Percentiles rank a stretch among this genome's conserved stretches.
These are phyloP conservation scores for Thecaphora thlaspeos DNA, from an alignment of 1,284 basidiomycete species.

Conservation along the genomic window DNA sequence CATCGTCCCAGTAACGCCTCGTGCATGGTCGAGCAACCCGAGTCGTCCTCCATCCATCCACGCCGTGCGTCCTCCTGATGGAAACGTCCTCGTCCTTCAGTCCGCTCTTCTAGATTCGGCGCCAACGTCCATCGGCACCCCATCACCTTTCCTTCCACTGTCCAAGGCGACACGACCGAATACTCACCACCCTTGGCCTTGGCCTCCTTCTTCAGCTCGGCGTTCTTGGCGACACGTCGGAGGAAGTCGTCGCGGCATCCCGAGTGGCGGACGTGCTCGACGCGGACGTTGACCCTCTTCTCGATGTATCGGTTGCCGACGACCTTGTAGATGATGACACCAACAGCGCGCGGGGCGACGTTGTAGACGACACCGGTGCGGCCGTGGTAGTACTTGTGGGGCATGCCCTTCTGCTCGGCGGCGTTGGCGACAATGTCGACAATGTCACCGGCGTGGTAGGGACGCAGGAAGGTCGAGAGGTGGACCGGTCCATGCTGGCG, in stretches of 20 bases:
- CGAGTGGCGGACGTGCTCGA: slow-evolving; percentile 97
- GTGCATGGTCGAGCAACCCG: too few species aligned
- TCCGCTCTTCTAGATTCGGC: too few species aligned
- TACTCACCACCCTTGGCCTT: slow-evolving; percentile 59
- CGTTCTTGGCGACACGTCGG: slow-evolving; percentile 91
- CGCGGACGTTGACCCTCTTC: slow-evolving; percentile 98
- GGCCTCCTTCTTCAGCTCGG: slow-evolving; percentile 78
- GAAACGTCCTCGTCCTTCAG: too few species aligned
- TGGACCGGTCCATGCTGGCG: slow-evolving; percentile 87
- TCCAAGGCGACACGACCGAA: neutral
- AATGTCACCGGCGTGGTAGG: slow-evolving; percentile 94
- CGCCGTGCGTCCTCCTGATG: too few species aligned
- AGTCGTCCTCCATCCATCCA: too few species aligned
- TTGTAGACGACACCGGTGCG: slow-evolving; percentile 98
- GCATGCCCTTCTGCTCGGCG: slow-evolving; percentile 99
- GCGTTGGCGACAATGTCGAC: slow-evolving; percentile 99
- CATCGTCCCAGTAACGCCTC: too few species aligned
- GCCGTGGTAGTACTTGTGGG: slow-evolving; percentile 77
- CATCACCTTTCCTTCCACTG: too few species aligned
- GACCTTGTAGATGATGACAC: slow-evolving; percentile 97
- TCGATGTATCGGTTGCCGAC: slow-evolving; percentile 99
- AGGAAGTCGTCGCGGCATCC: slow-evolving; percentile 99
- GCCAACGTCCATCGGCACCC: too few species aligned
- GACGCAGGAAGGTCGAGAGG: slow-evolving; percentile 87
- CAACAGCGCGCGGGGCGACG: slow-evolving; percentile 89